A percentile compares a stretch with the other conserved stretches of the same genome.
These are phyloP conservation scores for Candida tunisiensis DNA, from an alignment of 1,139 yeast species.

Conservation along the genomic window DNA sequence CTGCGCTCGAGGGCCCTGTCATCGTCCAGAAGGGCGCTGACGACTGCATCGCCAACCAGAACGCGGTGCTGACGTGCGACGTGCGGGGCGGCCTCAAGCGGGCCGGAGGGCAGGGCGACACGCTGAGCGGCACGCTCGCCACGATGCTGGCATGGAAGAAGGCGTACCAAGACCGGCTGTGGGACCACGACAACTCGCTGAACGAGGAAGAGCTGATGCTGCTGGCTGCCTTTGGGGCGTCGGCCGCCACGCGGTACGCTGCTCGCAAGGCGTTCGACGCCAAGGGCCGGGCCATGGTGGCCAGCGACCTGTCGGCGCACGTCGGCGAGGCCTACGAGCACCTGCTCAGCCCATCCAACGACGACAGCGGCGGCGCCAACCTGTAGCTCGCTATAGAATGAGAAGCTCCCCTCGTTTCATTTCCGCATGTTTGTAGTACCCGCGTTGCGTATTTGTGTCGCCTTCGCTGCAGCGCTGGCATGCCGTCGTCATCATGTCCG, in stretches of 20 bases:
- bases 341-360: no score
- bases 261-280: constrained; percentile 44
- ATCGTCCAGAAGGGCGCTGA: constrained; percentile 54
- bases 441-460: no score
- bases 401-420: no score
- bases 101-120: constrained; percentile 85
- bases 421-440: no score
- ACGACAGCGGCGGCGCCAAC: no score
- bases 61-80: constrained; percentile 8
- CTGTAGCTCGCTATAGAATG: no score
- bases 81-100: constrained; percentile 50
- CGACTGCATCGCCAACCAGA: constrained; percentile 47
- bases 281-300: constrained; percentile 68
- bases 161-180: constrained; percentile 36
- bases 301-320: constrained; percentile 58
- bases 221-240: constrained; percentile 63
- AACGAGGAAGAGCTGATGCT: constrained; percentile 17
- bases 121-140: constrained; percentile 55
- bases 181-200: constrained; percentile 28
- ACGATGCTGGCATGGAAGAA: constrained; percentile 51
- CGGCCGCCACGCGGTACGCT: constrained; percentile 49
- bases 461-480: no score
- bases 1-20: constrained; percentile 42
- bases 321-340: constrained; percentile 49
- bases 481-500: no score